A percentile compares a stretch with the other conserved stretches of the same genome.
Evolutionary conservation across 257 asterid species (phyloP).

Genomic region (Echites panduratus): DNA sequence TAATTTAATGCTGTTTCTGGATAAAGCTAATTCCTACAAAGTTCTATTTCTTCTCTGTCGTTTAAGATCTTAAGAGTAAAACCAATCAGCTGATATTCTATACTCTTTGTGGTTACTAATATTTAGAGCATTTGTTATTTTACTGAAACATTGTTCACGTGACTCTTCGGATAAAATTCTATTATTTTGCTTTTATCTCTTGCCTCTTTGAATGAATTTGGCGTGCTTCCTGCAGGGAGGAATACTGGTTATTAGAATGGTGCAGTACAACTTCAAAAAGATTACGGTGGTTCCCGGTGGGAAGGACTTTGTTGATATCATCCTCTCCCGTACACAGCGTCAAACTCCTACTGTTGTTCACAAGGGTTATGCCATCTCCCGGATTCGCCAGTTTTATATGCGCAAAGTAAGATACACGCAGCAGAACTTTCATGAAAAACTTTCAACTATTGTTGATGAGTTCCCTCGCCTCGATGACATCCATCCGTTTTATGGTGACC

Average conservation of each 20-base stretch:
- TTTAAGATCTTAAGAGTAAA: too few species aligned
- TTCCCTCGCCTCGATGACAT: constrained; percentile 89
- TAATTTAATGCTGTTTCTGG: too few species aligned
- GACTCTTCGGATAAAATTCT: too few species aligned
- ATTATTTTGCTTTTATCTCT: too few species aligned
- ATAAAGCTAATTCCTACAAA: too few species aligned
- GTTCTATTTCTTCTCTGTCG: too few species aligned
- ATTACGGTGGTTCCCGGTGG: constrained; percentile 87
- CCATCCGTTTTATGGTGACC: constrained; percentile 96
- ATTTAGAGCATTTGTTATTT: too few species aligned
- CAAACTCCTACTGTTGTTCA: constrained; percentile 96
- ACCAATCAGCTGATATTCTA: too few species aligned
- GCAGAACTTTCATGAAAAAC: constrained; percentile 76
- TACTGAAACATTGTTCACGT: too few species aligned
- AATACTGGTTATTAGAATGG: constrained; percentile 37
- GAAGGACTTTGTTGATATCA: constrained; percentile 82
- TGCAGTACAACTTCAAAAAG: constrained; percentile 92
- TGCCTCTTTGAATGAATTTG: background rate
- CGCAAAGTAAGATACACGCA: constrained; percentile 90
- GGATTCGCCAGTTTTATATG: constrained; percentile 91
- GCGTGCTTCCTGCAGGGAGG: background rate
- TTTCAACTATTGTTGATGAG: constrained; percentile 79
- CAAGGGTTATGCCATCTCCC: constrained; percentile 91
- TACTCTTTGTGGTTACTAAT: too few species aligned
- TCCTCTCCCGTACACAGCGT: constrained; percentile 91